These are phyloP conservation scores for Suillus weaverae DNA, from an alignment of 768 basidiomycete genomes.

Conservation along the genomic window DNA sequence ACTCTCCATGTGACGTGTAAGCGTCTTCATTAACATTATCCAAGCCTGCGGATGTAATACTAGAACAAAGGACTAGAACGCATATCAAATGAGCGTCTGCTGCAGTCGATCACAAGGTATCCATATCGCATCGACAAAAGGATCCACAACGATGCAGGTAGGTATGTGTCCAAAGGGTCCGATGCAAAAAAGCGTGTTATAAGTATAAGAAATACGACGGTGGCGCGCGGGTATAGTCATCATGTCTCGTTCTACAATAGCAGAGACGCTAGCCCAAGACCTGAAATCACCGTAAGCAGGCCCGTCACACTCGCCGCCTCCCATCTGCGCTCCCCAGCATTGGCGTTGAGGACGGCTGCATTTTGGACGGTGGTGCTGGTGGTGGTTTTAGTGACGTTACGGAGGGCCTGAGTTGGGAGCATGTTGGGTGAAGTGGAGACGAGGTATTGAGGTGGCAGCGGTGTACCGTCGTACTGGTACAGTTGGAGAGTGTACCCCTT, in stretches of 20 bases:
- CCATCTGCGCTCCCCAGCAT: conserved; percentile 28
- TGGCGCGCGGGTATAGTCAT: neutral
- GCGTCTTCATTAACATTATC: conserved; percentile 14
- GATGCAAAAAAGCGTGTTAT: conserved; percentile 14
- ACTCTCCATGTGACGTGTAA: neutral
- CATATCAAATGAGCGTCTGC: conserved; percentile 21
- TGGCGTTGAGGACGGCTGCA: conserved; percentile 17
- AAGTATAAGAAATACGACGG: conserved; percentile 8
- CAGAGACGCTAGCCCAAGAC: conserved; percentile 24
- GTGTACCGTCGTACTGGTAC: conserved; percentile 75
- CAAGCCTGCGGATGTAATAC: conserved; percentile 16
- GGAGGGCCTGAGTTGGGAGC: conserved; percentile 71
- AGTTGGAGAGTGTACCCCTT: conserved; percentile 72
- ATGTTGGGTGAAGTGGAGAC: conserved; percentile 78
- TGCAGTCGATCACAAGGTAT: conserved; percentile 11
- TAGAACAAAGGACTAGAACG: conserved; percentile 14
- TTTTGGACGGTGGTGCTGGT: conserved; percentile 7
- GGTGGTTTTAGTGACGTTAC: conserved; percentile 47
- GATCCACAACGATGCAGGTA: conserved; percentile 18
- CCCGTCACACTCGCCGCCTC: conserved; percentile 13
- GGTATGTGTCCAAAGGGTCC: conserved; percentile 26
- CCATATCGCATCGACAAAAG: conserved; percentile 6
- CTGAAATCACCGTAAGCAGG: conserved; percentile 14
- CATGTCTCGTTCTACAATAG: conserved; percentile 19
- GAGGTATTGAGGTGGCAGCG: conserved; percentile 69